Percentiles rank a stretch among this genome's conserved stretches.
Conservation (phyloP, 1,284 basidiomycete genomes). For the Sphagnurus paluster region DNA sequence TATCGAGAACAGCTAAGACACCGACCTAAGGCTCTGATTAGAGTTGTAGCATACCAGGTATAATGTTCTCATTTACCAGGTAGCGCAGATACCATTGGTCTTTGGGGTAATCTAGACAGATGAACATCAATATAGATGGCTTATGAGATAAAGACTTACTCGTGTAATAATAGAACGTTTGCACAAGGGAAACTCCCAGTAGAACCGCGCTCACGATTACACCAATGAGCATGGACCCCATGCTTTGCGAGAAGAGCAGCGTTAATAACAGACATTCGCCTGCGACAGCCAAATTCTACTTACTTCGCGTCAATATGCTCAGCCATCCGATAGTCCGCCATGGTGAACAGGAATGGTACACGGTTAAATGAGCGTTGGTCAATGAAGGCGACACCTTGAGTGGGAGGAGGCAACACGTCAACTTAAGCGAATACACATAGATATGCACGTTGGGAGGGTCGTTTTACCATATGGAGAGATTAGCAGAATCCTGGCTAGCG, state of each 20-base stretch:
- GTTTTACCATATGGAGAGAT: conserved; percentile 7
- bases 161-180: conserved; percentile 27
- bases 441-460: not conserved
- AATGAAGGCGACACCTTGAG: not conserved
- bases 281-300: not conserved
- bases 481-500: not conserved
- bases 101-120: conserved; percentile 31
- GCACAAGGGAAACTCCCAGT: conserved; percentile 27
- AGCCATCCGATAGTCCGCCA: conserved; percentile 8
- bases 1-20: conserved; percentile 18
- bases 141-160: conserved; percentile 14
- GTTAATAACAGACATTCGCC: not conserved
- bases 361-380: conserved; percentile 1
- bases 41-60: not conserved
- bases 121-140: not conserved
- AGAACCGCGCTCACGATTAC: conserved; percentile 23
- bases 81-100: conserved; percentile 36
- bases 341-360: not conserved
- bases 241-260: conserved; percentile 19
- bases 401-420: not conserved
- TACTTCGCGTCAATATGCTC: conserved; percentile 17
- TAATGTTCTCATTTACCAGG: conserved; percentile 27
- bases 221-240: conserved; percentile 28
- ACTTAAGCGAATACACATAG: not conserved
- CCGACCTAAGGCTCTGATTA: conserved; percentile 13